Base-by-base conservation (phyloP, 306 rosid genomes). In the Amphicarpaea edgeworthii region DNA sequence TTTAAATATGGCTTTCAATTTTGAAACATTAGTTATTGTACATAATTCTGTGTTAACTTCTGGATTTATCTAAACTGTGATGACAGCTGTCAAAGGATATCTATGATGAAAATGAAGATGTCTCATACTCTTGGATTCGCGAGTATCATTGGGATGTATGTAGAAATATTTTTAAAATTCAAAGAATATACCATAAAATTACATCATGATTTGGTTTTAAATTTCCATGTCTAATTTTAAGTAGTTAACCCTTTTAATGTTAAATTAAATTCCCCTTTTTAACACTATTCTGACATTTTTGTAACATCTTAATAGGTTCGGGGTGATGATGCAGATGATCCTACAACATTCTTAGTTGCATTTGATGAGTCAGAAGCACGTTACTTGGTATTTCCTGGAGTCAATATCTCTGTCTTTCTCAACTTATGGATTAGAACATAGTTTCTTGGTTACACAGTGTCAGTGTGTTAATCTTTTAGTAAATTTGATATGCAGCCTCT, bases 141-240 rank as follows among this genome's bases (percentile, higher is more conserved):
- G 99, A 95, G 81, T 92, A 95, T 81, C 84, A 90, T 65, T 92
- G 96, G 89, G 97, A 92, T 85, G 97, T 92, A 89, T 4, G 99
- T 89, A 21, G 77, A 68, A 62, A 60, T 43, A 76, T 68, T 62
- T 73, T 67, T 43, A 42, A 41, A 58, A 61, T 75, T 79, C 63
- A 24, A 1, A 70, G 15, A 20, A 28, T 28, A 10, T 60, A 60
- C n/a, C 8, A 1, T 34, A 8, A 62, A 62, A 62, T 62, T 62
- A 9, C 30, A 63, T 37, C n/a, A 63, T 42, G 45, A 40, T 32
- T 43, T 68, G 20, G 17, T 47, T 30, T 21, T 63, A 47, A 45
- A 15, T 78, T 45, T 40, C 26, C 17, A 20, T 20, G 5, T n/a
- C 62, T 19, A 68, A 10, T 24, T 50, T 46, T 28, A 19, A 66